A percentile compares a stretch with the other conserved stretches of the same genome.
phyloP scores from a whole-genome alignment of 768 basidiomycete species.

The Chalciporus pseudorubinellus region DNA sequence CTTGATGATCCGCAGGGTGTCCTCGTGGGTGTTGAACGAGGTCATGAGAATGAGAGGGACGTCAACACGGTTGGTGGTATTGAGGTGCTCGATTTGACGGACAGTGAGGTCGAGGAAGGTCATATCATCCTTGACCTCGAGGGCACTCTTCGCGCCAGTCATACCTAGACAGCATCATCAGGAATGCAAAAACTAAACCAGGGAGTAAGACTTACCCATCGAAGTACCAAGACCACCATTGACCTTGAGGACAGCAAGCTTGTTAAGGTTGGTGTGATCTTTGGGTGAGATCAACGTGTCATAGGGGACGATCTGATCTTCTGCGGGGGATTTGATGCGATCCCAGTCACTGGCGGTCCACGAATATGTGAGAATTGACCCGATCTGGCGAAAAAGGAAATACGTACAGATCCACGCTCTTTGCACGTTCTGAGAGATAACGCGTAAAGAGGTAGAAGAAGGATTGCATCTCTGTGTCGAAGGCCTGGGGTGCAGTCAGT shows the following conservation, averaged over 20 bases:
- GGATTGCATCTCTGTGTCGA: constrained; percentile 79
- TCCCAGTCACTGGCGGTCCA: constrained; percentile 33
- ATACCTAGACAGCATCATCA: constrained; percentile 36
- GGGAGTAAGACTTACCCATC: constrained; percentile 40
- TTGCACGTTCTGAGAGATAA: constrained; percentile 68
- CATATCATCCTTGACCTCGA: constrained; percentile 74
- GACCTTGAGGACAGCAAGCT: constrained; percentile 75
- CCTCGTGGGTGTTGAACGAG: constrained; percentile 79
- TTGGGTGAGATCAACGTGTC: constrained; percentile 43
- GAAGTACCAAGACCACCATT: constrained; percentile 75
- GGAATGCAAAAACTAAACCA: background rate
- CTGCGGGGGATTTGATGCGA: constrained; percentile 59
- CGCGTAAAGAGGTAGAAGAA: constrained; percentile 84
- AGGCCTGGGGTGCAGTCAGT: constrained; percentile 45
- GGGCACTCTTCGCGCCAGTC: constrained; percentile 66
- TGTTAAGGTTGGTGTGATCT: constrained; percentile 54
- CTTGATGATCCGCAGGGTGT: constrained; percentile 74
- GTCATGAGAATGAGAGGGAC: constrained; percentile 82
- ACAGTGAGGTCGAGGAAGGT: constrained; percentile 67
- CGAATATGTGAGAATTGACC: constrained; percentile 3
- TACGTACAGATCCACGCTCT: constrained; percentile 66
- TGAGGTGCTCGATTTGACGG: constrained; percentile 68
- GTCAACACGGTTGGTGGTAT: constrained; percentile 57
- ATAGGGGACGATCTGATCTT: constrained; percentile 64
- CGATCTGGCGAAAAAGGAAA: constrained; percentile 12